Base-by-base conservation (phyloP, 495 filamentous ascomycete species). In the Cercophora newfieldiana region DNA sequence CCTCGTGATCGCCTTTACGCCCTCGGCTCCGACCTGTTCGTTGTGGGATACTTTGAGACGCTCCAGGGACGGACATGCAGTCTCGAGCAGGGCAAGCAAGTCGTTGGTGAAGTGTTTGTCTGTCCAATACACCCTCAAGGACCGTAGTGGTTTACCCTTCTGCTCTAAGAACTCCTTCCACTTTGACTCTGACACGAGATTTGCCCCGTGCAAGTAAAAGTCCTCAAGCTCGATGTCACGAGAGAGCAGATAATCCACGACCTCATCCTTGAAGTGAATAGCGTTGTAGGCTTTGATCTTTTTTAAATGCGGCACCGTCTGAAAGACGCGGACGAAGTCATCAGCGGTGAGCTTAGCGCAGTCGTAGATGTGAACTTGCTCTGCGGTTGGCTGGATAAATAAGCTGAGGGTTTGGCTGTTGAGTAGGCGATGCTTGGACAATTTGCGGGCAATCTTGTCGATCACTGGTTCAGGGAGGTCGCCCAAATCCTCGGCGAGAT, bases 241-340 rank as follows among this genome's bases (percentile, higher is more conserved):
- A 61, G 88, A 88, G 4, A 91, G 79, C 70, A 97, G 86, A 75
- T 92, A 96, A 21, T 94, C 83, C 72, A 97, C 81, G 26, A 91
- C 88, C 14, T 80, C 74, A 70, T 97, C 90, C 74, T 95, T 96
- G 83, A 97, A 88, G 69, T 95, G 91, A 33, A 92, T 88, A n/a
- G 87, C 91, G 71, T 94, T 91, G 47, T 87, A 85, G 51, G 95
- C 80, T 63, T 90, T 88, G 33, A 97, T 77, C 54, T 83, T 82
- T 59, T 85, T 85, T 33, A 96, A 78, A 16, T 77, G 81, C 4
- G 92, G 88, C 59, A 89, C 85, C 0, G 87, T 82, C n/a, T 91
- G 87, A 68, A 97, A 91, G 24, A 97, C 90, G 67, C 88, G 88
- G 50, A 90, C 83, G 69, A 86, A 94, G 68, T 97, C 91, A 59